These are phyloP conservation scores for Trametes sp. DNA, from an alignment of 1,284 basidiomycete species.

Conservation along the genomic window DNA sequence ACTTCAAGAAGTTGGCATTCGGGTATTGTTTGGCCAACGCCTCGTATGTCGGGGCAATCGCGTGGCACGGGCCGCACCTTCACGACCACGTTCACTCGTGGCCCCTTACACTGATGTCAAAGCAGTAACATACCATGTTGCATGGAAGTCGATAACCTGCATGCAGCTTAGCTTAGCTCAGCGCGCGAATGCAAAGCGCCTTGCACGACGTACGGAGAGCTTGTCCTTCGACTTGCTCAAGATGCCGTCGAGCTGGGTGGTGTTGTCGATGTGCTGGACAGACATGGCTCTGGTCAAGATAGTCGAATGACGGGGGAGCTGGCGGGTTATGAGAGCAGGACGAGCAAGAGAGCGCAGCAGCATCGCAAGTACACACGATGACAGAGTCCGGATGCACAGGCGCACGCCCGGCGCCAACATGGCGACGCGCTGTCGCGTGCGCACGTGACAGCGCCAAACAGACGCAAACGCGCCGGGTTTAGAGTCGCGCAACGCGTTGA, in stretches of 20 bases:
- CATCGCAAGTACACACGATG: slow-evolving; percentile 22
- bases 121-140: slow-evolving; percentile 62
- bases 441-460: slow-evolving; percentile 35
- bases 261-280: slow-evolving; percentile 66
- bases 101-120: neutral
- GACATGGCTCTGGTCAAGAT: slow-evolving; percentile 50
- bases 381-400: slow-evolving; percentile 12
- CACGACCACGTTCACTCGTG: too few species aligned
- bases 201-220: slow-evolving; percentile 59
- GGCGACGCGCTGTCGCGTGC: slow-evolving; percentile 7
- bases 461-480: slow-evolving; percentile 32
- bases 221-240: slow-evolving; percentile 68
- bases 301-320: slow-evolving; percentile 22
- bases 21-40: slow-evolving; percentile 69
- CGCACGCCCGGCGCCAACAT: slow-evolving; percentile 6
- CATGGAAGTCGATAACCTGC: slow-evolving; percentile 86
- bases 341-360: slow-evolving; percentile 30
- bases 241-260: slow-evolving; percentile 67
- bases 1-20: slow-evolving; percentile 80
- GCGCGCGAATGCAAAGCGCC: neutral
- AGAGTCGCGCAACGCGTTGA: slow-evolving; percentile 33
- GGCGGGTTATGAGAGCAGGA: slow-evolving; percentile 24
- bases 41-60: slow-evolving; percentile 78
- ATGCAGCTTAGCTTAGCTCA: neutral
- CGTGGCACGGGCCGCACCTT: slow-evolving; percentile 87